phyloP scores from a whole-genome alignment of 2,329 filamentous ascomycete species.

The Ophiobolus disseminans region DNA sequence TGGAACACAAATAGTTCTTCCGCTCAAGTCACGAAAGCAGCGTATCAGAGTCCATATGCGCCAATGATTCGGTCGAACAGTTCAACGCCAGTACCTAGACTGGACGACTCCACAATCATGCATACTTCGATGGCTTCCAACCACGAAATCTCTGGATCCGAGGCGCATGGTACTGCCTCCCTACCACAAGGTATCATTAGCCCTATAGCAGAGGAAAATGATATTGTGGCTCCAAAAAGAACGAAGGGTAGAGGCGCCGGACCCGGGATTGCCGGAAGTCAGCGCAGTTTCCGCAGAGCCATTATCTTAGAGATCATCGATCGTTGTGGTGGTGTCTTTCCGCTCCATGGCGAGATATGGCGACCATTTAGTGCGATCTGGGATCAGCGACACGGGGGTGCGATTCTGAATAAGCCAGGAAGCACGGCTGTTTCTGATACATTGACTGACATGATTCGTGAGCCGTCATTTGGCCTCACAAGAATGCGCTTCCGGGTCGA shows the following conservation, averaged over 20 bases:
- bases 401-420: conserved; percentile 56
- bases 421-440: conserved; percentile 59
- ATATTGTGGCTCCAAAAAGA: conserved; percentile 8
- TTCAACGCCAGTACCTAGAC: too few species aligned
- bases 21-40: not conserved
- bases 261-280: conserved; percentile 19
- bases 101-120: too few species aligned
- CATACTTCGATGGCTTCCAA: too few species aligned
- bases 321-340: conserved; percentile 62
- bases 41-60: conserved; percentile 31
- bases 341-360: conserved; percentile 62
- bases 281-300: conserved; percentile 37
- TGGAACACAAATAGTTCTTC: conserved; percentile 19
- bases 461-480: conserved; percentile 56
- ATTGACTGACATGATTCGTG: conserved; percentile 58
- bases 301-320: conserved; percentile 64
- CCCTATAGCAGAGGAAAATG: conserved; percentile 10
- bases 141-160: not conserved
- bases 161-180: conserved; percentile 6
- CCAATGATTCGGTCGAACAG: too few species aligned
- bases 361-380: conserved; percentile 62
- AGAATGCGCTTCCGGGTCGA: conserved; percentile 50
- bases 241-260: conserved; percentile 10
- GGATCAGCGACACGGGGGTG: conserved; percentile 51
- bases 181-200: conserved; percentile 13